Evolutionary conservation across 805 yeast genomes (phyloP), one percentile per base, ranked within the genome.

Genomic region (Ogataea minuta): DNA sequence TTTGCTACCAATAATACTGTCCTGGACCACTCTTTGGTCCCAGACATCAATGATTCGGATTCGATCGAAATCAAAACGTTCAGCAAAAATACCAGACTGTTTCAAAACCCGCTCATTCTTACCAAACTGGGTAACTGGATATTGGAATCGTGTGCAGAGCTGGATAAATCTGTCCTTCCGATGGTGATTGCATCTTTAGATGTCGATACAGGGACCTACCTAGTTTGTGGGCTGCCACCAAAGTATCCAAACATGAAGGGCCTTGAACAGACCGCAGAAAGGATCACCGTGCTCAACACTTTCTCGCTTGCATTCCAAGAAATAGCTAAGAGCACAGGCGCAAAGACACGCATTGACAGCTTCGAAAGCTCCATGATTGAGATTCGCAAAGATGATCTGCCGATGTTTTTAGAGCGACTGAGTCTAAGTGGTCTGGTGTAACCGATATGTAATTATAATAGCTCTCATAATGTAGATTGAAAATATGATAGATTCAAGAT

Each of bases 331-430:
- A 76, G 77, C 14, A 84, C 95, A 5, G 91, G 89, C 28, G 96
- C 97, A 3, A 80, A 84, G 51, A 89, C 89, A 13, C 74, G 91
- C 53, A 84, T 93, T 46, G 98, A 93, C 60, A 88, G 95, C 55
- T 93, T 93, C 63, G 98, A 93, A 59, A 85, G 95, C 48, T 80
- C 97, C 3, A 86, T 93, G 15, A 88, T 93, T 30, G 97, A 93
- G 64, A 81, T 93, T 29, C 67, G 87, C 44, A 83, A 81, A 55
- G 96, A 90, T 34, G 99, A 93, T 59, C 67, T 93, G 46, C 71
- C 88, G 4, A 86, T 95, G 34, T 93, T 93, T 56, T 64, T 93
- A 45, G 98, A 93, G 58, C 77, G 79, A 43, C 66, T 91, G 45
- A 86, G 95, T 9, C 59, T 84, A 34, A 82, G 89, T 66, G 90